Conservation (phyloP, 495 filamentous ascomycete species). For the Neurospora tetrasperma region DNA sequence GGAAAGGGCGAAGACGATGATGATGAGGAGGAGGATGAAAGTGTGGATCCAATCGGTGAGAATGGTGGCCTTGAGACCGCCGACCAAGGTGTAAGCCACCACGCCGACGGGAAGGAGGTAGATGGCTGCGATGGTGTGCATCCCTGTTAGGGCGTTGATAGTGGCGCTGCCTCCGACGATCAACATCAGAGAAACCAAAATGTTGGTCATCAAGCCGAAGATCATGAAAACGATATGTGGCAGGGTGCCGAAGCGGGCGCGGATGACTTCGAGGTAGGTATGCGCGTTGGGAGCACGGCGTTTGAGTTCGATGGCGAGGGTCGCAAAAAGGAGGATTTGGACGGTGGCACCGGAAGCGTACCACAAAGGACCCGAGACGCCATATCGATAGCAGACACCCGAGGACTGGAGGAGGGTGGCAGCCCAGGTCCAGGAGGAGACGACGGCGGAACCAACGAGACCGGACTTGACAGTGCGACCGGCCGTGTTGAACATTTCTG, state of each 20-base stretch:
- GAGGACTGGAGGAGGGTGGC: conserved; percentile 76
- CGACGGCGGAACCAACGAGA: conserved; percentile 88
- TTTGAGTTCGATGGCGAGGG: conserved; percentile 88
- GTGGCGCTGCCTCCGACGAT: conserved; percentile 87
- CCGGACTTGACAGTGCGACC: conserved; percentile 91
- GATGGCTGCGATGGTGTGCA: conserved; percentile 79
- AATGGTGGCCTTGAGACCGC: conserved; percentile 41
- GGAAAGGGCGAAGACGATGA: conserved; percentile 83
- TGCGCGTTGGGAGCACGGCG: conserved; percentile 77
- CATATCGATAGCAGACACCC: conserved; percentile 83
- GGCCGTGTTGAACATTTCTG: conserved; percentile 94
- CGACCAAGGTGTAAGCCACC: conserved; percentile 58
- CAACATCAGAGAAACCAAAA: conserved; percentile 81
- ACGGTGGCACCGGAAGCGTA: conserved; percentile 61
- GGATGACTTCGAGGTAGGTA: conserved; percentile 70
- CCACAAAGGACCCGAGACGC: conserved; percentile 89
- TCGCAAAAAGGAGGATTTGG: conserved; percentile 83
- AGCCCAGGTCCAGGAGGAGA: conserved; percentile 93
- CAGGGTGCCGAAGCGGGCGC: conserved; percentile 46
- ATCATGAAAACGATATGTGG: conserved; percentile 67
- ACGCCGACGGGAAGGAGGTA: conserved; percentile 85
- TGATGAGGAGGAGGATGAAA: conserved; percentile 76
- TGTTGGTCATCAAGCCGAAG: conserved; percentile 76
- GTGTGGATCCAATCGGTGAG: conserved; percentile 60
- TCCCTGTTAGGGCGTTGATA: conserved; percentile 72